Conservation (phyloP, 371 early-diverging fungal species). For the Umbelopsis sp. region DNA sequence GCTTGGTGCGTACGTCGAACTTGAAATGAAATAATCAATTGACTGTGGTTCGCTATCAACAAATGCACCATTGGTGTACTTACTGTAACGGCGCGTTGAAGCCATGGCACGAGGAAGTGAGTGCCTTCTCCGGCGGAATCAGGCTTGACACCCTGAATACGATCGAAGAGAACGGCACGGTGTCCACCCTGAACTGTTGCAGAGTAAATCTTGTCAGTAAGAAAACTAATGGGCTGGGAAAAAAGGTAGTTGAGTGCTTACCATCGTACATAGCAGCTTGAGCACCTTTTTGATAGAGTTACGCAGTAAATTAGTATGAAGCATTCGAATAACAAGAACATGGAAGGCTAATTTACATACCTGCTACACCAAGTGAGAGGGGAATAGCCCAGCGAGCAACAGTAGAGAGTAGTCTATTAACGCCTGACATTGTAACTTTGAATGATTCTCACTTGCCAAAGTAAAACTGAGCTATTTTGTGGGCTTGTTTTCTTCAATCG, state of each 20-base stretch:
- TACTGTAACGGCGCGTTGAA: constrained; percentile 68
- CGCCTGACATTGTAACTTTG: constrained; percentile 5
- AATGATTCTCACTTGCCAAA: constrained; percentile 13
- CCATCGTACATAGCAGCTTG: constrained; percentile 94
- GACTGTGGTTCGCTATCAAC: not conserved
- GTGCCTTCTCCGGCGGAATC: constrained; percentile 90
- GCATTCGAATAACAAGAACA: not conserved
- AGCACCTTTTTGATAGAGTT: constrained; percentile 50
- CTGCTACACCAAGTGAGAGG: constrained; percentile 3
- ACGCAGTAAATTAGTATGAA: not conserved
- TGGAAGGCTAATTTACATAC: not conserved
- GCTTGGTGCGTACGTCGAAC: constrained; percentile 92
- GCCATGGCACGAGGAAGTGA: constrained; percentile 96
- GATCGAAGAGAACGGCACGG: constrained; percentile 96
- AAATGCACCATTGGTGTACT: not conserved
- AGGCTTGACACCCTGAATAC: constrained; percentile 89
- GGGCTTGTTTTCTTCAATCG: constrained; percentile 5
- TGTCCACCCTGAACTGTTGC: constrained; percentile 91
- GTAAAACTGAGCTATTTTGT: not conserved
- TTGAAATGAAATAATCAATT: constrained; percentile 19
- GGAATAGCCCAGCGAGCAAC: constrained; percentile 17
- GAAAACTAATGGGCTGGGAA: not conserved
- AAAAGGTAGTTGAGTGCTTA: constrained; percentile 38
- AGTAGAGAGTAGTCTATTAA: constrained; percentile 14
- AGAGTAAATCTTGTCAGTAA: not conserved